Conservation (phyloP, 169 alveolate species). For the Fabrea salina region DNA sequence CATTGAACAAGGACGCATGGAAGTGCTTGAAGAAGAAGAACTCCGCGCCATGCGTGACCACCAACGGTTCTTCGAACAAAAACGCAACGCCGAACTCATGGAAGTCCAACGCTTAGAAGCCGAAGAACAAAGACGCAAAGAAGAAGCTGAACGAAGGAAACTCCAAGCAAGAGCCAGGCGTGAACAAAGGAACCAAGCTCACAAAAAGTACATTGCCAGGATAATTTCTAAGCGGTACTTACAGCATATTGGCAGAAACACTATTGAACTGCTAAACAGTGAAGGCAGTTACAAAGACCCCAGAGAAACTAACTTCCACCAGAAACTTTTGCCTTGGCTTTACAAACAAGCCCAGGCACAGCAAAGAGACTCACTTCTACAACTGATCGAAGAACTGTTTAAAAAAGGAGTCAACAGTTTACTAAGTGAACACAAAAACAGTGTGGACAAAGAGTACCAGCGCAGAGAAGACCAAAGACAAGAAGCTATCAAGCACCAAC, state of each 20-base stretch:
- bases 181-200: slow-evolving; percentile 51
- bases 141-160: slow-evolving; percentile 79
- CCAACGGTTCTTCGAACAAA: slow-evolving; percentile 81
- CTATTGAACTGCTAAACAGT: slow-evolving; percentile 47
- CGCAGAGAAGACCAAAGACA: slow-evolving; percentile 49
- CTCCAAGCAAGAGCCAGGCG: slow-evolving; percentile 41
- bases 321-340: slow-evolving; percentile 62
- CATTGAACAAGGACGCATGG: slow-evolving; percentile 76
- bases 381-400: slow-evolving; percentile 25
- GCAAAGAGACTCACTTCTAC: background rate
- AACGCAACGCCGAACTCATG: slow-evolving; percentile 75
- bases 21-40: slow-evolving; percentile 88
- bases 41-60: slow-evolving; percentile 78
- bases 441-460: slow-evolving; percentile 48
- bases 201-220: slow-evolving; percentile 64
- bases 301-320: slow-evolving; percentile 39
- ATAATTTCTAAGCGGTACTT: slow-evolving; percentile 62
- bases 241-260: slow-evolving; percentile 41
- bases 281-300: slow-evolving; percentile 59
- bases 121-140: slow-evolving; percentile 77
- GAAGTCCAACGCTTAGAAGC: slow-evolving; percentile 84
- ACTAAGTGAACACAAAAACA: slow-evolving; percentile 43
- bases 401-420: slow-evolving; percentile 20
- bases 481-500: slow-evolving; percentile 47
- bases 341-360: background rate